Percentiles rank a stretch among this genome's conserved stretches.
phyloP scores from a whole-genome alignment of 2,329 filamentous ascomycete genomes.

The Cercospora beticola region DNA sequence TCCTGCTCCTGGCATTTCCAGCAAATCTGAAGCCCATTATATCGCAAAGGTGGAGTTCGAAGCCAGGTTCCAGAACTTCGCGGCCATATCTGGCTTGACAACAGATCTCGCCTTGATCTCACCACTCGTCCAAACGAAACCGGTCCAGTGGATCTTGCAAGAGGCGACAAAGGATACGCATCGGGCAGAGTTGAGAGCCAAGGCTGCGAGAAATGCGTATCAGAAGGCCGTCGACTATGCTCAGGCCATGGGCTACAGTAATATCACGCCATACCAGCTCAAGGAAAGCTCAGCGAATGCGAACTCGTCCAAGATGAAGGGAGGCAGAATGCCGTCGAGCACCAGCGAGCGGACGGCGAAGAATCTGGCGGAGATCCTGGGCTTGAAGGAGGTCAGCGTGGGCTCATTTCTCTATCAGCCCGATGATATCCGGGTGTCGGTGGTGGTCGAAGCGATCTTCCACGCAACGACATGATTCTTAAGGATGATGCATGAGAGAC shows the following conservation, averaged over 20 bases:
- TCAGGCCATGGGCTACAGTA: slow-evolving; percentile 12
- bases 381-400: slow-evolving; percentile 10
- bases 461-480: background rate
- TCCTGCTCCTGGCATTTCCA: background rate
- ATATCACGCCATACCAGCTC: slow-evolving; percentile 2
- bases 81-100: background rate
- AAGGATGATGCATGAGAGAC: background rate
- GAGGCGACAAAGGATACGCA: slow-evolving; percentile 13
- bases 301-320: slow-evolving; percentile 5
- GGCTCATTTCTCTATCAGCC: slow-evolving; percentile 12
- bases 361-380: slow-evolving; percentile 12
- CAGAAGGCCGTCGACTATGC: slow-evolving; percentile 18
- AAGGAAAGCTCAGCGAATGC: slow-evolving; percentile 4
- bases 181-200: slow-evolving; percentile 4
- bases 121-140: slow-evolving; percentile 5
- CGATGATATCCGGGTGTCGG: slow-evolving; percentile 12
- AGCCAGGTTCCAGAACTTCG: slow-evolving; percentile 11
- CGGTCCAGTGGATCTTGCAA: slow-evolving; percentile 14
- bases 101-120: background rate
- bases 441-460: slow-evolving; percentile 4
- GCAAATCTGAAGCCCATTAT: background rate
- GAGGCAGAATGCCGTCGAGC: background rate
- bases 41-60: slow-evolving; percentile 11
- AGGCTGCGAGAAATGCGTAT: slow-evolving; percentile 13
- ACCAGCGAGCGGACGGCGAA: background rate